Percentiles rank a stretch among this genome's conserved stretches.
These are phyloP conservation scores for Oryza meyeriana DNA, from an alignment of 176 grass and related monocot genomes.

Conservation along the genomic window DNA sequence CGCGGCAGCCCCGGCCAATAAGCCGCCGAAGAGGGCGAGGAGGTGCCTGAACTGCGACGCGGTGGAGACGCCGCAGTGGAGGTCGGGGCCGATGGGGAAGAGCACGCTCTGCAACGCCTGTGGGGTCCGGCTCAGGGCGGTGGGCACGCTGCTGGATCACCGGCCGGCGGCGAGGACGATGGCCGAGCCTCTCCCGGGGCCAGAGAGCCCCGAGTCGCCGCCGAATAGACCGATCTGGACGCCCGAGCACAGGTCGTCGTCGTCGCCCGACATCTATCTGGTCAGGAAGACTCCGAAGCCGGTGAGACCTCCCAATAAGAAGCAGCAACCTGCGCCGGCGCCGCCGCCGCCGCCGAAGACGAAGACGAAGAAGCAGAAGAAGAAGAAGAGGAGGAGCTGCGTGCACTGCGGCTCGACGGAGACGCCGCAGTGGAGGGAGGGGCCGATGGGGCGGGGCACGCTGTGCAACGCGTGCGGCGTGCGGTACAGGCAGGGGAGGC, in stretches of 20 bases:
- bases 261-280: slow-evolving; percentile 32
- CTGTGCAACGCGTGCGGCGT: slow-evolving; percentile 93
- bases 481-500: slow-evolving; percentile 60
- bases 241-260: neutral
- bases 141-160: slow-evolving; percentile 53
- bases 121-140: slow-evolving; percentile 52
- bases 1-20: slow-evolving; percentile 7
- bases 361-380: neutral
- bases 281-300: slow-evolving; percentile 18
- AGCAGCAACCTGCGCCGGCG: neutral
- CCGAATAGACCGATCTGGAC: slow-evolving; percentile 35
- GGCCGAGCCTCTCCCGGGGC: neutral
- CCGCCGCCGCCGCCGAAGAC: neutral
- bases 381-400: slow-evolving; percentile 35
- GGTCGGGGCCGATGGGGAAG: slow-evolving; percentile 63
- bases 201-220: neutral
- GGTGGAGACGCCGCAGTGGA: slow-evolving; percentile 77
- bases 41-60: slow-evolving; percentile 67
- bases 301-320: neutral
- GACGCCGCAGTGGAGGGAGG: slow-evolving; percentile 87
- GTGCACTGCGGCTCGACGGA: slow-evolving; percentile 62
- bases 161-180: slow-evolving; percentile 10
- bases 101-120: slow-evolving; percentile 85
- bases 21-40: slow-evolving; percentile 36
- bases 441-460: slow-evolving; percentile 68